A percentile compares a stretch with the other conserved stretches of the same genome.
phyloP scores from a whole-genome alignment of 2,329 filamentous ascomycete genomes.

The Fusarium nanum region DNA sequence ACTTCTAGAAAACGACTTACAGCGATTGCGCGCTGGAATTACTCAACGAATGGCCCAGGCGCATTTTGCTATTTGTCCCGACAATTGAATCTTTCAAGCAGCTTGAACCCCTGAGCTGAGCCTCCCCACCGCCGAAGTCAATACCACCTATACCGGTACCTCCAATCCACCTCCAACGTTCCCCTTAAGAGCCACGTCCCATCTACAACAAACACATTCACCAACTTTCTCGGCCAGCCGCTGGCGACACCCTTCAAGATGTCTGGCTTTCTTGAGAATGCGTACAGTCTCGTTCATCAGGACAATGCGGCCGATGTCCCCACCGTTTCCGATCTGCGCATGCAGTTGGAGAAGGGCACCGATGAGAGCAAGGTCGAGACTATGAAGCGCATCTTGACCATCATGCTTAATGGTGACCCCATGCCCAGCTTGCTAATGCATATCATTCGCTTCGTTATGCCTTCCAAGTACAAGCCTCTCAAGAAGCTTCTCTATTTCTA shows the following conservation, averaged over 20 bases:
- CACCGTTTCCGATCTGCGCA: slow-evolving; percentile 88
- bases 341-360: slow-evolving; percentile 91
- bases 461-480: slow-evolving; percentile 92
- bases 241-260: slow-evolving; percentile 67
- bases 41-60: slow-evolving; percentile 49
- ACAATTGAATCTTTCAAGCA: slow-evolving; percentile 42
- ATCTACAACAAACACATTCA: slow-evolving; percentile 43
- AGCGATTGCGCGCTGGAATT: slow-evolving; percentile 46
- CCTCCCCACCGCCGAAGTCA: slow-evolving; percentile 50
- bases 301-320: slow-evolving; percentile 97
- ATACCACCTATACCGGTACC: slow-evolving; percentile 44
- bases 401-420: slow-evolving; percentile 98
- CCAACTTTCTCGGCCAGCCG: slow-evolving; percentile 38
- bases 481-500: slow-evolving; percentile 99
- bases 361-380: slow-evolving; percentile 95
- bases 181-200: slow-evolving; percentile 47
- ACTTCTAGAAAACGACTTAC: slow-evolving; percentile 45
- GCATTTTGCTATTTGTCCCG: slow-evolving; percentile 40
- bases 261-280: slow-evolving; percentile 93
- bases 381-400: slow-evolving; percentile 94
- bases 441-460: slow-evolving; percentile 99
- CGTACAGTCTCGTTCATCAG: slow-evolving; percentile 97
- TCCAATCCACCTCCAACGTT: slow-evolving; percentile 42
- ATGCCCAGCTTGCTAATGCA: slow-evolving; percentile 98
- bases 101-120: slow-evolving; percentile 47